These are phyloP conservation scores for Elaeis guineensis DNA, from an alignment of 176 grass and related monocot species.

Conservation along the genomic window DNA sequence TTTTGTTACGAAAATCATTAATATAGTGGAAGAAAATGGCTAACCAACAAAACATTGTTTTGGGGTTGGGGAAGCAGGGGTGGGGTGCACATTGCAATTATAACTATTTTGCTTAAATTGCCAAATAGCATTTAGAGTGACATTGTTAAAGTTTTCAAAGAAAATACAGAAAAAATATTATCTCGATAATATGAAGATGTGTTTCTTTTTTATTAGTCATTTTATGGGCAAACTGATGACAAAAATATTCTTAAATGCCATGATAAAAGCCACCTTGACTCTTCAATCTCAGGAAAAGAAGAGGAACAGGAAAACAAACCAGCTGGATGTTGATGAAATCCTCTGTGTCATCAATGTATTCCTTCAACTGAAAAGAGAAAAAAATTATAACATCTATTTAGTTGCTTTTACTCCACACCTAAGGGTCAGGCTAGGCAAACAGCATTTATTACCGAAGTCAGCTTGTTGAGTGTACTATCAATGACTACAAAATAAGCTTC, in stretches of 20 bases:
- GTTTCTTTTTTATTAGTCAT: no score
- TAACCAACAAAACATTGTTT: no score
- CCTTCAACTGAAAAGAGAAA: constrained; percentile 69
- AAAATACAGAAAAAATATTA: no score
- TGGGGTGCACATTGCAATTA: no score
- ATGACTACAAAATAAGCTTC: constrained; percentile 94
- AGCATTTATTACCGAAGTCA: constrained; percentile 51
- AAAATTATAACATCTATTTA: constrained; percentile 2
- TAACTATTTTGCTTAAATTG: no score
- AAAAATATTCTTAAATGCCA: constrained; percentile 3
- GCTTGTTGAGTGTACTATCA: constrained; percentile 77
- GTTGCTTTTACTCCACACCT: constrained; percentile 6
- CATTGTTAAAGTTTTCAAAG: no score
- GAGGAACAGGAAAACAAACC: constrained; percentile 34
- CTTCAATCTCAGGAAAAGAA: not conserved
- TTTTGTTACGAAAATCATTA: no score
- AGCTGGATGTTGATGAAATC: constrained; percentile 97
- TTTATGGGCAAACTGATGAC: not conserved
- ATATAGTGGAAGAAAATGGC: no score
- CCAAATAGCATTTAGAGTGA: no score
- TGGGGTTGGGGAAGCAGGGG: no score
- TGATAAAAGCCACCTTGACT: not conserved
- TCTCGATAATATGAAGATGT: no score
- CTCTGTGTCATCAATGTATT: constrained; percentile 99
- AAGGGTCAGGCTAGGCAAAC: not conserved